phyloP scores from a whole-genome alignment of 805 yeast species.

The Saccharomycopsis vini region DNA sequence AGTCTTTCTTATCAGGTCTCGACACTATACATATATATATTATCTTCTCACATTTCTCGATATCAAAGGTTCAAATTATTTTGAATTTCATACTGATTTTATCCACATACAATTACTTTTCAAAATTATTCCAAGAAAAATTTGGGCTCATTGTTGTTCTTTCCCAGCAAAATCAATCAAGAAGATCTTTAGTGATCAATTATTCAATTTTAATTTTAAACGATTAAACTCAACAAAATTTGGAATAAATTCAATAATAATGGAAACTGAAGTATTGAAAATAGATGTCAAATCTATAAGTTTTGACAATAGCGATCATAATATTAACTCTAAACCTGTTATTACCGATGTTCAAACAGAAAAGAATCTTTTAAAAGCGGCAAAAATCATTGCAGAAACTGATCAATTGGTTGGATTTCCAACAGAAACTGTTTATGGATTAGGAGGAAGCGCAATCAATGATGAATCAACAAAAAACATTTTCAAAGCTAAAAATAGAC shows the following conservation, averaged over 20 bases:
- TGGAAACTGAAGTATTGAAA: constrained; percentile 3
- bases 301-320: constrained; percentile 9
- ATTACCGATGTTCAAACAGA: constrained; percentile 37
- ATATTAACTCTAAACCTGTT: constrained; percentile 26
- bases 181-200: no score
- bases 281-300: constrained; percentile 12
- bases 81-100: no score
- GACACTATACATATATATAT: no score
- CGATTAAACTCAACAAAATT: no score
- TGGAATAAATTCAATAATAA: neutral
- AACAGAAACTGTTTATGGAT: constrained; percentile 94
- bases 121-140: no score
- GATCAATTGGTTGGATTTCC: constrained; percentile 82
- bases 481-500: constrained; percentile 84
- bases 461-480: constrained; percentile 70
- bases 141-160: no score
- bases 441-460: constrained; percentile 78
- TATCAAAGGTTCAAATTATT: no score
- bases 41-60: no score
- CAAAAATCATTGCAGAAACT: constrained; percentile 26
- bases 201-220: no score
- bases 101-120: no score
- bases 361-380: constrained; percentile 39
- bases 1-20: no score
- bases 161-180: no score